Conservation (phyloP, 352 stramenopile species). For the Phytophthora cactorum region DNA sequence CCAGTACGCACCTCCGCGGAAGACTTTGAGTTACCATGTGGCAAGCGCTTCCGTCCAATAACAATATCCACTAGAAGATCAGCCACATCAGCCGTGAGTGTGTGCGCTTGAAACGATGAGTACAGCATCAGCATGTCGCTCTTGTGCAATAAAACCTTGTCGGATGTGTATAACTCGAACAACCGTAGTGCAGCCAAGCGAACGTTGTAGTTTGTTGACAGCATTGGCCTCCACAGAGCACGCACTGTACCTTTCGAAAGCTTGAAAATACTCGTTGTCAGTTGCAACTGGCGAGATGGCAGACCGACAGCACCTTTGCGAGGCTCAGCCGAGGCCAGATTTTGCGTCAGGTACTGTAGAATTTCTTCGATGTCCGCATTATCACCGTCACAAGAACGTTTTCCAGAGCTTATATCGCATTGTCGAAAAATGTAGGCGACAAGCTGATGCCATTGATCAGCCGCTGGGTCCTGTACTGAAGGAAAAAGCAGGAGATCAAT, state of each 20-base stretch:
- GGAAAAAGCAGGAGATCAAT: constrained; percentile 76
- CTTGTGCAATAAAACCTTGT: constrained; percentile 65
- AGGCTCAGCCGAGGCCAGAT: constrained; percentile 42
- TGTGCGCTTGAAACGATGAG: constrained; percentile 55
- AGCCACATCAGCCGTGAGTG: constrained; percentile 48
- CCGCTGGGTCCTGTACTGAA: constrained; percentile 27
- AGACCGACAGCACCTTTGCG: constrained; percentile 28
- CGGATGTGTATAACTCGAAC: constrained; percentile 74
- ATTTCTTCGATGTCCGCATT: constrained; percentile 64
- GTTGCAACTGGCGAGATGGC: constrained; percentile 36
- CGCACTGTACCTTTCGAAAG: constrained; percentile 72
- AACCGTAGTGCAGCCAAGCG: constrained; percentile 66
- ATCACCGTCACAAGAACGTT: constrained; percentile 12
- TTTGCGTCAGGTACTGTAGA: constrained; percentile 61
- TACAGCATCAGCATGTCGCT: constrained; percentile 73
- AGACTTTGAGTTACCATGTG: constrained; percentile 16
- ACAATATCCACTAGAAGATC: constrained; percentile 72
- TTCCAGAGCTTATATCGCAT: constrained; percentile 30
- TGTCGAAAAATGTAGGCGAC: constrained; percentile 70
- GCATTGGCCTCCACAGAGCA: constrained; percentile 71
- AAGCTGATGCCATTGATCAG: constrained; percentile 71
- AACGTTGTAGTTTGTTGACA: constrained; percentile 49
- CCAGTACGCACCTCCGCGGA: constrained; percentile 31
- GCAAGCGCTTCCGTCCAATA: constrained; percentile 51
- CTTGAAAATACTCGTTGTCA: constrained; percentile 46